Conservation (phyloP, 805 yeast genomes). For the Saccharomyces jurei region DNA sequence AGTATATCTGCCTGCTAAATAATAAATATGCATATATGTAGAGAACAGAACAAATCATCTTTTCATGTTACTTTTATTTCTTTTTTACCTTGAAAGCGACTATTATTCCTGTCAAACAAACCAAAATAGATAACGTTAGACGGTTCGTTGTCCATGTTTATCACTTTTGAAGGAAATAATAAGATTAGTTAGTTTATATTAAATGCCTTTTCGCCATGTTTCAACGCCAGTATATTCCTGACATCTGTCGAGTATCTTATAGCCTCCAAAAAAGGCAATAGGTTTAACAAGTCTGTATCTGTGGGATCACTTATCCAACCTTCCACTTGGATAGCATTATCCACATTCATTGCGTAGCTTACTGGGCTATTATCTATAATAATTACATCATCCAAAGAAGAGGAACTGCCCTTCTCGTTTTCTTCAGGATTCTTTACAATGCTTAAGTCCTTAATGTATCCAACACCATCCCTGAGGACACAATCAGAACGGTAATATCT, state of each 20-base stretch:
- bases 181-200: neutral
- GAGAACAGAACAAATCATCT: neutral
- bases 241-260: constrained; percentile 80
- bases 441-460: constrained; percentile 70
- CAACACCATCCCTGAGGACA: constrained; percentile 65
- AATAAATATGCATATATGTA: neutral
- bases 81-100: neutral
- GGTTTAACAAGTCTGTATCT: constrained; percentile 72
- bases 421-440: constrained; percentile 6
- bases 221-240: constrained; percentile 63
- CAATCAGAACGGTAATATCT: constrained; percentile 78
- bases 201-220: constrained; percentile 43
- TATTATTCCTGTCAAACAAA: neutral
- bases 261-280: constrained; percentile 56
- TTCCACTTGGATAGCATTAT: constrained; percentile 86
- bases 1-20: neutral
- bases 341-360: constrained; percentile 73
- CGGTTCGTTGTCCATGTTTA: neutral
- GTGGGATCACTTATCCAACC: constrained; percentile 98
- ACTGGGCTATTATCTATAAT: constrained; percentile 91
- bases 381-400: constrained; percentile 42
- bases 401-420: constrained; percentile 1
- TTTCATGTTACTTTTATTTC: neutral
- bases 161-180: constrained; percentile 27
- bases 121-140: neutral